Evolutionary conservation across 1,284 basidiomycete species (phyloP).

Genomic region (Schizopora paradoxa): DNA sequence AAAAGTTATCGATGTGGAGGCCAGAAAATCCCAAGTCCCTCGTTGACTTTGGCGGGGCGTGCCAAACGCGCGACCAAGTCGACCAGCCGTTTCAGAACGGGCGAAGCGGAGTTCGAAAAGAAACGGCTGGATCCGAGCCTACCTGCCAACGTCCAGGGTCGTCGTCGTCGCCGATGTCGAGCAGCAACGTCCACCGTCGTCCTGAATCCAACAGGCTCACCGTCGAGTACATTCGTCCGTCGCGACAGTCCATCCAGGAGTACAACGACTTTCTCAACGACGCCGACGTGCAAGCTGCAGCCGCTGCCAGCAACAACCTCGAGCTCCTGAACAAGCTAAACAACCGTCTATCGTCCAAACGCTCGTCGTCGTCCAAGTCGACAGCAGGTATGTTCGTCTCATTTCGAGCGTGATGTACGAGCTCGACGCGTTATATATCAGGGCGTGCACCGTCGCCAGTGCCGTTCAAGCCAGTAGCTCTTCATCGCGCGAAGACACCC

Average conservation of each 20-base stretch:
- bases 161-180: no score
- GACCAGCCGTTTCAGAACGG: no score
- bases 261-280: conserved; percentile 65
- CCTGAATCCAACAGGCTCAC: conserved; percentile 70
- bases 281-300: conserved; percentile 49
- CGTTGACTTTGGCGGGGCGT: no score
- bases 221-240: conserved; percentile 69
- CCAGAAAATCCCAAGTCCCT: no score
- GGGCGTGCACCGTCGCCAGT: not conserved
- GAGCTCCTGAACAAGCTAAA: conserved; percentile 48
- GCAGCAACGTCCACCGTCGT: no score
- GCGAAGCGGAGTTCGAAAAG: no score
- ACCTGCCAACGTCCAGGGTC: no score
- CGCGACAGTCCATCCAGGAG: conserved; percentile 57
- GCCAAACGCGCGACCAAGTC: no score
- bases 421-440: conserved; percentile 22
- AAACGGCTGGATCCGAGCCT: no score
- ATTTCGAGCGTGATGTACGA: conserved; percentile 6
- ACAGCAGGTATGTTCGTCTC: conserved; percentile 2
- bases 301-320: conserved; percentile 38
- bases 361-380: not conserved
- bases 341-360: conserved; percentile 12
- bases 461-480: conserved; percentile 10
- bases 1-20: no score
- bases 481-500: conserved; percentile 16